A percentile compares a stretch with the other conserved stretches of the same genome.
phyloP scores from a whole-genome alignment of 2,329 filamentous ascomycete species.

The Fusarium piperis region DNA sequence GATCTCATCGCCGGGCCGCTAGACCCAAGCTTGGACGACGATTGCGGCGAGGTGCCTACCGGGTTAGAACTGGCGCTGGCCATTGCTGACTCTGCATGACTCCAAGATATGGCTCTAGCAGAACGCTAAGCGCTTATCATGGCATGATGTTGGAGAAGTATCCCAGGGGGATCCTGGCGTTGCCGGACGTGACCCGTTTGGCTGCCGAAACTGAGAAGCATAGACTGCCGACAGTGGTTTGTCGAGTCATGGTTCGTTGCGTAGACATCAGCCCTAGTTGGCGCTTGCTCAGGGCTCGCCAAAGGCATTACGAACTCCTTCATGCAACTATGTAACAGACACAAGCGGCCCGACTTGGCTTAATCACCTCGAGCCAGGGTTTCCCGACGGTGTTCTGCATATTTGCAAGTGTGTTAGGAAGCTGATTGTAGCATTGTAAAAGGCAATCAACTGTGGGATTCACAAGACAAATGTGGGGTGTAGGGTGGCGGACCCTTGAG shows the following conservation, averaged over 20 bases:
- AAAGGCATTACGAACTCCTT: slow-evolving; percentile 11
- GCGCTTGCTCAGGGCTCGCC: slow-evolving; percentile 8
- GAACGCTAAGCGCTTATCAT: slow-evolving; percentile 26
- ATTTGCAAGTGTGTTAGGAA: neutral
- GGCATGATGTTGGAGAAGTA: slow-evolving; percentile 32
- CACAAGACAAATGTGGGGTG: neutral
- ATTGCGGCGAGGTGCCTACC: slow-evolving; percentile 15
- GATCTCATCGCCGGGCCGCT: slow-evolving; percentile 35
- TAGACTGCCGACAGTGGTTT: slow-evolving; percentile 30
- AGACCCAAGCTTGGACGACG: slow-evolving; percentile 19
- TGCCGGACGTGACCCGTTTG: slow-evolving; percentile 17
- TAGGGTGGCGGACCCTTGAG: slow-evolving; percentile 18
- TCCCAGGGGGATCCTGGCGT: slow-evolving; percentile 24
- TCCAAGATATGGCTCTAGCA: neutral
- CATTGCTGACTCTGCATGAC: slow-evolving; percentile 12
- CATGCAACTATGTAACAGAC: slow-evolving; percentile 8
- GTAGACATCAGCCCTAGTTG: slow-evolving; percentile 16
- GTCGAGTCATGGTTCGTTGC: slow-evolving; percentile 14
- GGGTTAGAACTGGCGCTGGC: slow-evolving; percentile 18
- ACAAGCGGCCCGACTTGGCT: slow-evolving; percentile 7
- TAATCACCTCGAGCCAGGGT: slow-evolving; percentile 14
- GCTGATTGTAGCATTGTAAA: slow-evolving; percentile 1
- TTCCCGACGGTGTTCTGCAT: slow-evolving; percentile 7
- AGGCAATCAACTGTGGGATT: slow-evolving; percentile 9
- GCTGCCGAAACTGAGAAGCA: slow-evolving; percentile 20